phyloP scores from a whole-genome alignment of 306 rosid genomes.

The Castanea crenata region DNA sequence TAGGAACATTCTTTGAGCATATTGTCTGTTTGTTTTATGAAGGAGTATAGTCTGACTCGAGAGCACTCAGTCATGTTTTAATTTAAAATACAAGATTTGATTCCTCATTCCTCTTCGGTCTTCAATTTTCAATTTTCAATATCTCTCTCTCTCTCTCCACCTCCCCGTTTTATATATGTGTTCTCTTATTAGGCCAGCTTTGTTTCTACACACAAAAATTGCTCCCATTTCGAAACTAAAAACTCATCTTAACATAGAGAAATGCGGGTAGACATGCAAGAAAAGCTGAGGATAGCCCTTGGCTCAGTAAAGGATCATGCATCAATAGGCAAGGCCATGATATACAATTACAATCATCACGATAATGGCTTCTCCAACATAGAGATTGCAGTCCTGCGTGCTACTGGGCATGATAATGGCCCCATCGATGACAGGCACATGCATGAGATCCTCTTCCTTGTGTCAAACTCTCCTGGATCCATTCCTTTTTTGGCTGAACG shows the following conservation, averaged over 20 bases:
- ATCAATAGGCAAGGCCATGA: conserved; percentile 61
- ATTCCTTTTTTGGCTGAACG: conserved; percentile 55
- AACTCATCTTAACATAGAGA: background rate
- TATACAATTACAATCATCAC: conserved; percentile 35
- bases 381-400: conserved; percentile 54
- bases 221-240: conserved; percentile 16
- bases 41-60: background rate
- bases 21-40: background rate
- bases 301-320: conserved; percentile 60
- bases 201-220: conserved; percentile 33
- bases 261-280: conserved; percentile 53
- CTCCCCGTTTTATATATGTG: conserved; percentile 35
- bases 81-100: conserved; percentile 46
- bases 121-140: background rate
- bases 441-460: conserved; percentile 65
- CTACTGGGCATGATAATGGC: conserved; percentile 48
- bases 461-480: conserved; percentile 50
- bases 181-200: conserved; percentile 7
- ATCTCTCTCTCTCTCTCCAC: conserved; percentile 20
- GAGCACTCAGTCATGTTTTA: background rate
- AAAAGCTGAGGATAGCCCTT: conserved; percentile 42
- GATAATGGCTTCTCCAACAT: conserved; percentile 46
- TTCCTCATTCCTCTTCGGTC: conserved; percentile 26
- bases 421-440: conserved; percentile 59
- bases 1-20: conserved; percentile 34